Evolutionary conservation across 129 eudicot genomes (phyloP).

Genomic region (Scalesia atractyloides): DNA sequence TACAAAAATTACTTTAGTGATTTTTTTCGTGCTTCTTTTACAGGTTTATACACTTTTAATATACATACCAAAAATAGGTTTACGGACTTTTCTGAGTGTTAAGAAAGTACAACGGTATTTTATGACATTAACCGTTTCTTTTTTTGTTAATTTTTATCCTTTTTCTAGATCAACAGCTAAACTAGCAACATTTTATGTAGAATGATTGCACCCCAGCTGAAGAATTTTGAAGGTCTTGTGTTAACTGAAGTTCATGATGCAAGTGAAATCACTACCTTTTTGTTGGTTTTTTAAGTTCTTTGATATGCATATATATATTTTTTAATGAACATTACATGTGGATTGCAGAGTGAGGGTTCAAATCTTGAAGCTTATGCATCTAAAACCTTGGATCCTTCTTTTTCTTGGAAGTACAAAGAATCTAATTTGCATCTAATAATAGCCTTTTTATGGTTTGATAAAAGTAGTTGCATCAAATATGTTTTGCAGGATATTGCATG

Average conservation of each 20-base stretch:
- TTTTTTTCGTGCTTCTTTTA: no score
- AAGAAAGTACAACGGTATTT: no score
- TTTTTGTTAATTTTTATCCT: neutral
- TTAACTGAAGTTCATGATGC: slow-evolving; percentile 58
- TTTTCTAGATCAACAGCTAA: neutral
- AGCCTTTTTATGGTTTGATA: neutral
- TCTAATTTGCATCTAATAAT: neutral
- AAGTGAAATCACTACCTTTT: slow-evolving; percentile 37
- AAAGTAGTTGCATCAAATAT: neutral
- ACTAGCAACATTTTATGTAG: slow-evolving; percentile 37
- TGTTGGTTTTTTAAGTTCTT: neutral
- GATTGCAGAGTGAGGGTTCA: slow-evolving; percentile 71
- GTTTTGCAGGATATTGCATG: slow-evolving; percentile 75
- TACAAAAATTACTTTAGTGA: no score
- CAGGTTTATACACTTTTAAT: no score
- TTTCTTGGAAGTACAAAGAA: slow-evolving; percentile 62
- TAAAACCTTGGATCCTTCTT: slow-evolving; percentile 57
- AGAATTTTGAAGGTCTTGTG: slow-evolving; percentile 81
- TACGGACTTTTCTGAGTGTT: no score
- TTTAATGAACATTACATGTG: neutral
- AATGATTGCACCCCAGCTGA: slow-evolving; percentile 80
- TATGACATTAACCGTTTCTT: no score
- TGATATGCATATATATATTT: neutral
- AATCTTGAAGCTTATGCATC: slow-evolving; percentile 67
- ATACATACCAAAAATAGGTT: no score